Evolutionary conservation across 106 monocot genomes (phyloP).

Genomic region (Apostasia shenzhenica): DNA sequence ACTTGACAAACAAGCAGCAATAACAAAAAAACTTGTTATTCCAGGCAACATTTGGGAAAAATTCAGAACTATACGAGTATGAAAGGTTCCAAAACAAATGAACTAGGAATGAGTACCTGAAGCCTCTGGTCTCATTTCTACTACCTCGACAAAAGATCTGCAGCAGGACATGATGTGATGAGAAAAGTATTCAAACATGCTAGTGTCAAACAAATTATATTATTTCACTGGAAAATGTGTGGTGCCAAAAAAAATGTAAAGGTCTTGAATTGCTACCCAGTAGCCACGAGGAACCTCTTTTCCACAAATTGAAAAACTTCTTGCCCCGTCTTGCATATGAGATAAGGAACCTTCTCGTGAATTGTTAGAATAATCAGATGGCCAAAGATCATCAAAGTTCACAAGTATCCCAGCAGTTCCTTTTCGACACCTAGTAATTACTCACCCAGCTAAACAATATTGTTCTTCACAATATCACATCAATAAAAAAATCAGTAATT

Average conservation of each 20-base stretch:
- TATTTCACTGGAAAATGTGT: neutral
- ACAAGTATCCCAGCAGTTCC: constrained; percentile 85
- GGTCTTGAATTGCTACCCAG: constrained; percentile 44
- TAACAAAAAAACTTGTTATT: too few relatives aligned
- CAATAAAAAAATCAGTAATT: neutral
- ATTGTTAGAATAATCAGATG: constrained; percentile 25
- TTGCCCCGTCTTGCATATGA: constrained; percentile 16
- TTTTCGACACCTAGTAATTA: constrained; percentile 62
- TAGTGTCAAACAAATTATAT: neutral
- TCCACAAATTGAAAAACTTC: constrained; percentile 62
- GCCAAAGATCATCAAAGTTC: constrained; percentile 84
- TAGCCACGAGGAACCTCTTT: constrained; percentile 95
- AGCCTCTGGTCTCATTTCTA: constrained; percentile 85
- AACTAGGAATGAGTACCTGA: constrained; percentile 39
- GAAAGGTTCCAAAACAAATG: too few relatives aligned
- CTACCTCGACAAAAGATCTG: constrained; percentile 99
- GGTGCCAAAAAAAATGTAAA: neutral
- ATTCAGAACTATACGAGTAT: too few relatives aligned
- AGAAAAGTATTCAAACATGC: neutral
- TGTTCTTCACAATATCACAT: neutral
- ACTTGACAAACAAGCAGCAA: too few relatives aligned
- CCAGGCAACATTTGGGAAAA: too few relatives aligned
- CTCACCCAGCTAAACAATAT: constrained; percentile 7
- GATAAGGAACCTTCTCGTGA: constrained; percentile 17
- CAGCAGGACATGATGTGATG: constrained; percentile 11